Conservation (phyloP, 768 basidiomycete species). For the Holtermannia corniformis region DNA sequence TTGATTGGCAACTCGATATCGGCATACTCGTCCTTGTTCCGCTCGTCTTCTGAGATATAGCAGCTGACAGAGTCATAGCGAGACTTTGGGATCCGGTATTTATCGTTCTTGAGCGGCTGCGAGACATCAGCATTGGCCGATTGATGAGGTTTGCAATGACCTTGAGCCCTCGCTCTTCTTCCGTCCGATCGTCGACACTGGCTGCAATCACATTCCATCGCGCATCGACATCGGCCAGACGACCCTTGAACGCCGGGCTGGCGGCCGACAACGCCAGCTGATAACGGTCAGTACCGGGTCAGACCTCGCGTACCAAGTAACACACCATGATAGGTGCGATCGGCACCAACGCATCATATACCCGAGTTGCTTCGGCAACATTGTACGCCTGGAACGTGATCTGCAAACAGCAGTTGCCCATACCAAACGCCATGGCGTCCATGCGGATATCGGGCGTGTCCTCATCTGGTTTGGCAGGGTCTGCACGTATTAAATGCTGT, state of each 20-base stretch:
- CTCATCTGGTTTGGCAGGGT: slow-evolving; percentile 11
- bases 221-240: slow-evolving; percentile 92
- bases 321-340: slow-evolving; percentile 87
- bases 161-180: slow-evolving; percentile 84
- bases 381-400: slow-evolving; percentile 96
- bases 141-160: slow-evolving; percentile 41
- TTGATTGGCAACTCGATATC: slow-evolving; percentile 77
- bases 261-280: slow-evolving; percentile 90
- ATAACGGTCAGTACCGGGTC: not conserved
- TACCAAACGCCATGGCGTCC: slow-evolving; percentile 99
- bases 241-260: slow-evolving; percentile 88
- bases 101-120: slow-evolving; percentile 67
- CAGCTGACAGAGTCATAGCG: slow-evolving; percentile 93
- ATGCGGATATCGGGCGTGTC: slow-evolving; percentile 68
- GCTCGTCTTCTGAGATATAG: slow-evolving; percentile 78
- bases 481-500: not conserved
- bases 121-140: not conserved
- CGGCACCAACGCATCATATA: slow-evolving; percentile 95
- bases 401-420: slow-evolving; percentile 98
- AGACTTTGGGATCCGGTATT: slow-evolving; percentile 83
- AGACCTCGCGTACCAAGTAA: not conserved
- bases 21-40: slow-evolving; percentile 87
- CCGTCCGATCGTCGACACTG: slow-evolving; percentile 94
- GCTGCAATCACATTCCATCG: slow-evolving; percentile 98
- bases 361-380: slow-evolving; percentile 76